phyloP scores from a whole-genome alignment of 805 yeast genomes.

The Torulaspora delbrueckii region DNA sequence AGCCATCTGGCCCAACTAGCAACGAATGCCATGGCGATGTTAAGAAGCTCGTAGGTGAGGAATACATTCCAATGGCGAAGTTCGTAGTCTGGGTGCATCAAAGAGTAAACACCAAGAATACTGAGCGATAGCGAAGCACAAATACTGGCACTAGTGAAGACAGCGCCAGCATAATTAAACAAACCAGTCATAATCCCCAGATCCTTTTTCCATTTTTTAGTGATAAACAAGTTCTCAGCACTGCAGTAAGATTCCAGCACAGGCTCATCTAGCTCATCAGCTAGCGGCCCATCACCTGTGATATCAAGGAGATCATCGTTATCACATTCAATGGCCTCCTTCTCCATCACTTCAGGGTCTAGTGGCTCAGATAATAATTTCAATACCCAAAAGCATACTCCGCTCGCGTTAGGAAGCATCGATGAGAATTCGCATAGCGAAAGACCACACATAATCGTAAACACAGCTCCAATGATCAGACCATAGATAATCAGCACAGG shows the following conservation, averaged over 20 bases:
- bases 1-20: conserved; percentile 49
- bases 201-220: conserved; percentile 6
- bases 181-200: conserved; percentile 47
- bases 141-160: conserved; percentile 58
- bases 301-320: neutral
- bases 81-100: conserved; percentile 36
- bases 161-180: conserved; percentile 56
- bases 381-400: conserved; percentile 57
- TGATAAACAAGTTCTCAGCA: conserved; percentile 3
- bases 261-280: conserved; percentile 8
- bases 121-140: conserved; percentile 50
- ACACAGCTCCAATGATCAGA: conserved; percentile 45
- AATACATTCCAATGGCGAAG: conserved; percentile 52
- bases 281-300: neutral
- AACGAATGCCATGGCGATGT: conserved; percentile 41
- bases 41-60: conserved; percentile 44
- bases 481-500: conserved; percentile 56
- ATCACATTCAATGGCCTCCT: neutral
- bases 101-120: conserved; percentile 46
- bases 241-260: conserved; percentile 12
- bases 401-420: conserved; percentile 54
- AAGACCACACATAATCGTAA: conserved; percentile 45
- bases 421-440: conserved; percentile 51
- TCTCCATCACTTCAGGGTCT: conserved; percentile 4
- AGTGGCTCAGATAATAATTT: conserved; percentile 38